phyloP scores from a whole-genome alignment of 2,329 filamentous ascomycete genomes.

The Plectosphaerella sp. region DNA sequence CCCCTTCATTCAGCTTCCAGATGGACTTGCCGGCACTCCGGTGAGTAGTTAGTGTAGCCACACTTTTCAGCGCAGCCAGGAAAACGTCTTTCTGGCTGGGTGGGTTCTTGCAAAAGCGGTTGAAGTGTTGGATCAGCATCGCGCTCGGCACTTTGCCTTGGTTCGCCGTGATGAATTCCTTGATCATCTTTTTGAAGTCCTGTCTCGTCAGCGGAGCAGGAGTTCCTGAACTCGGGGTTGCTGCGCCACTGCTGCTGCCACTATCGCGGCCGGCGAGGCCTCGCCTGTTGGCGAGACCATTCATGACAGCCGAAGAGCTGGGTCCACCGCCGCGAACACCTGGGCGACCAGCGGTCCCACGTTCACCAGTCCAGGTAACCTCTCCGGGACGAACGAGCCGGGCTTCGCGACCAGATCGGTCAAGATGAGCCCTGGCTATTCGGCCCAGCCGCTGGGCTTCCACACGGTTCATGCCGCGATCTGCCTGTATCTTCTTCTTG shows the following conservation, averaged over 20 bases:
- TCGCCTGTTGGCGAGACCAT: slow-evolving; percentile 54
- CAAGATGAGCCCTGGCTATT: slow-evolving; percentile 71
- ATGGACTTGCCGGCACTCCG: slow-evolving; percentile 48
- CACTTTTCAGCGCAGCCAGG: slow-evolving; percentile 70
- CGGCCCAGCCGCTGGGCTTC: slow-evolving; percentile 79
- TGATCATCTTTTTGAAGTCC: slow-evolving; percentile 69
- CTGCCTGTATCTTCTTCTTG: slow-evolving; percentile 65
- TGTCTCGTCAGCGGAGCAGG: slow-evolving; percentile 47
- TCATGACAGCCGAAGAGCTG: slow-evolving; percentile 50
- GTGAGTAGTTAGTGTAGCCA: slow-evolving; percentile 66
- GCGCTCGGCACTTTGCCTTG: slow-evolving; percentile 77
- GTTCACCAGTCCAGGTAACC: slow-evolving; percentile 89
- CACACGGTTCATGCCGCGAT: slow-evolving; percentile 71
- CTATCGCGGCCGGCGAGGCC: slow-evolving; percentile 35
- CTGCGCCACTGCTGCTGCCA: slow-evolving; percentile 16
- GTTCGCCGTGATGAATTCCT: slow-evolving; percentile 64
- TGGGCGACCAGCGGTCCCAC: slow-evolving; percentile 72
- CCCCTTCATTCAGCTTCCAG: slow-evolving; percentile 41
- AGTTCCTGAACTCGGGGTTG: slow-evolving; percentile 15
- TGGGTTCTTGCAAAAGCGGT: slow-evolving; percentile 65
- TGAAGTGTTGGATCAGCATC: slow-evolving; percentile 86
- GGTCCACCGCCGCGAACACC: slow-evolving; percentile 48
- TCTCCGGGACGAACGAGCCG: slow-evolving; percentile 72
- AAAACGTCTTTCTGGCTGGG: slow-evolving; percentile 70
- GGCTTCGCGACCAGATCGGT: slow-evolving; percentile 68